Evolutionary conservation across 345 rosid species (phyloP), one percentile per base, ranked within the genome.

Genomic region (Salix viminalis): DNA sequence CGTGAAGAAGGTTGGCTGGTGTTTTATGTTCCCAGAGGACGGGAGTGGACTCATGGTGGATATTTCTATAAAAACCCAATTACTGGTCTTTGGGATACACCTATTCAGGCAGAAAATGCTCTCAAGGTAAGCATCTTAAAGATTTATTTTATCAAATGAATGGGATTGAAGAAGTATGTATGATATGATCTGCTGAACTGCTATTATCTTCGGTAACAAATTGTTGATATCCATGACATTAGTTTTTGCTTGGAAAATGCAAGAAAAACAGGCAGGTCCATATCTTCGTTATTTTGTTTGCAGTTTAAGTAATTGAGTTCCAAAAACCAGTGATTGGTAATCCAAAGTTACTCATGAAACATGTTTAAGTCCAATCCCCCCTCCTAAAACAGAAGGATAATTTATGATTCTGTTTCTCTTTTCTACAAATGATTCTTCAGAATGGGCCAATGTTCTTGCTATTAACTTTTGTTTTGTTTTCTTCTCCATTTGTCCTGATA

Each of bases 1-100:
- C 94, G 98, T 65, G 90, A 93, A 12, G 94, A 96, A 81, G 99
- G 98, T 65, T 93, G 99, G 98, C 83, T 96, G 34, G 97, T 96
- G 76, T 86, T 96, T 15, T 96, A 96, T 91, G 95, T 85, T 48
- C 98, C 97, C 4, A 87, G 82, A 79, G 98, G 95, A 65, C 81
- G 95, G 65, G 91, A 91, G 65, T 96, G 99, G 97, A 87, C 98
- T 76, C 99, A 89, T 76, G 94, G 99, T 37, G 99, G 96, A 21
- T 93, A 83, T 80, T 92, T 87, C 80, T 91, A 92, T 81, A 92
- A 91, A 83, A 91, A 92, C 76, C 95, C 84, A 9, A 84, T 86
- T 62, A 91, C 97, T 24, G 97, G 94, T 75, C 86, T 96, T 46
- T 96, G 96, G 97, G 99, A 96, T 73, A 96, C 98, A 46, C 99